Percentiles rank a stretch among this genome's conserved stretches.
Conservation (phyloP, 2,329 filamentous ascomycete genomes). For the Biscogniauxia marginata region DNA sequence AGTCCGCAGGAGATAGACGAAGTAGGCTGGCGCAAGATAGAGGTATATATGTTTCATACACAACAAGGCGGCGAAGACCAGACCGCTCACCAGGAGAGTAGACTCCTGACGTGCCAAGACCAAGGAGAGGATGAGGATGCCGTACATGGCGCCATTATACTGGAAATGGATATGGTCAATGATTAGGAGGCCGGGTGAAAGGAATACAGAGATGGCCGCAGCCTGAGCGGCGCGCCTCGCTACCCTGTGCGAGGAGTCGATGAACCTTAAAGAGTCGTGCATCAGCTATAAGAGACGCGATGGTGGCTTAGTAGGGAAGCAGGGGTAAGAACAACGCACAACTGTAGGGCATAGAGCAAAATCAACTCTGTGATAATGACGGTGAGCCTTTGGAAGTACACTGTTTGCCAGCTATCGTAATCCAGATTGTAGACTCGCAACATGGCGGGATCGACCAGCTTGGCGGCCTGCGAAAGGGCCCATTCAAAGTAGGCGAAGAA, state of each 20-base stretch:
- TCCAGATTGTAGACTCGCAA: constrained; percentile 75
- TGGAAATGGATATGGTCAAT: constrained; percentile 98
- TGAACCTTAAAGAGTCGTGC: constrained; percentile 53
- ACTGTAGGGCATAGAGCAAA: constrained; percentile 76
- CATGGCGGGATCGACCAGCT: constrained; percentile 77
- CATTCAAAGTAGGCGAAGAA: constrained; percentile 99
- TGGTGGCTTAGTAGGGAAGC: background rate
- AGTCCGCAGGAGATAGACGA: constrained; percentile 83
- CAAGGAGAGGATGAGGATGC: constrained; percentile 81
- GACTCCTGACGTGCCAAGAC: constrained; percentile 75
- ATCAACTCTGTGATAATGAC: constrained; percentile 85
- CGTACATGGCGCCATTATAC: constrained; percentile 97
- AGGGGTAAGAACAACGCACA: constrained; percentile 48
- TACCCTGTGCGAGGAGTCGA: constrained; percentile 64
- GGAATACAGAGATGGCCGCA: constrained; percentile 81
- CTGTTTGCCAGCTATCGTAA: constrained; percentile 89
- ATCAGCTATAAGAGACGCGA: constrained; percentile 11
- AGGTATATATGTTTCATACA: constrained; percentile 99
- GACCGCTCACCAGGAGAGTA: constrained; percentile 73
- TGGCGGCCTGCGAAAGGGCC: constrained; percentile 78
- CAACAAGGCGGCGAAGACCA: constrained; percentile 79
- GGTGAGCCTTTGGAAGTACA: constrained; percentile 89
- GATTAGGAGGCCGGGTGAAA: constrained; percentile 90
- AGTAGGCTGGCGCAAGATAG: constrained; percentile 93
- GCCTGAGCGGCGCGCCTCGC: constrained; percentile 79